Percentiles rank a stretch among this genome's conserved stretches.
phyloP scores from a whole-genome alignment of 176 grass and related monocot species.

The Raddia guianensis region DNA sequence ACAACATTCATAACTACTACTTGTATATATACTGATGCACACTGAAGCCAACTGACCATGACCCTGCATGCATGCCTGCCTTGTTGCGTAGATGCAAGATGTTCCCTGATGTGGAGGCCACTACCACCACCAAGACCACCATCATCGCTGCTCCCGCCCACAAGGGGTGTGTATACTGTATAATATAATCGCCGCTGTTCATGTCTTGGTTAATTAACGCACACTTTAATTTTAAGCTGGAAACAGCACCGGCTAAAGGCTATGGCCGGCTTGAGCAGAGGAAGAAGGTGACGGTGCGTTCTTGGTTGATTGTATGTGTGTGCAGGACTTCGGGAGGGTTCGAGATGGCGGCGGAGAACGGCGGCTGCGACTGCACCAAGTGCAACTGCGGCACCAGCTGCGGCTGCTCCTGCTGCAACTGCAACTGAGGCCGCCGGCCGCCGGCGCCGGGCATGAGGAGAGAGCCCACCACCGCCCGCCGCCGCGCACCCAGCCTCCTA shows the following conservation, averaged over 20 bases:
- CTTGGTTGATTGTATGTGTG: background rate
- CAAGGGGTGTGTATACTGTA: slow-evolving; percentile 46
- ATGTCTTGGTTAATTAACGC: background rate
- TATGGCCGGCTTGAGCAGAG: background rate
- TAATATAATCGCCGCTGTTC: background rate
- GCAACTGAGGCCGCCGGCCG: slow-evolving; percentile 50
- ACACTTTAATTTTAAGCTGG: background rate
- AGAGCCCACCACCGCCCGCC: background rate
- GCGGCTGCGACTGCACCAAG: slow-evolving; percentile 61
- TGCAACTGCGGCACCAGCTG: slow-evolving; percentile 83
- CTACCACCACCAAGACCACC: slow-evolving; percentile 44
- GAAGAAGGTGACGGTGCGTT: background rate
- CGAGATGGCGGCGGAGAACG: slow-evolving; percentile 55
- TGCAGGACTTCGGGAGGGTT: slow-evolving; percentile 50
- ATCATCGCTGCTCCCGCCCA: slow-evolving; percentile 41
- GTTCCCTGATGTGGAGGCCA: slow-evolving; percentile 66
- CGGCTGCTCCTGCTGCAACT: slow-evolving; percentile 66
- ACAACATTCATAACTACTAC: no score
- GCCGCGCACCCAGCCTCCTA: background rate
- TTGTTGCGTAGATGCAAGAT: slow-evolving; percentile 56
- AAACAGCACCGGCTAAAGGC: no score
- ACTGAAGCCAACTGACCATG: background rate
- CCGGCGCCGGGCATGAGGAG: slow-evolving; percentile 27
- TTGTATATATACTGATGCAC: no score
- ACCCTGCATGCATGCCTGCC: background rate